Evolutionary conservation across 2,329 filamentous ascomycete genomes (phyloP), one percentile per base, ranked within the genome.

Genomic region (Magnaporthales sp.): DNA sequence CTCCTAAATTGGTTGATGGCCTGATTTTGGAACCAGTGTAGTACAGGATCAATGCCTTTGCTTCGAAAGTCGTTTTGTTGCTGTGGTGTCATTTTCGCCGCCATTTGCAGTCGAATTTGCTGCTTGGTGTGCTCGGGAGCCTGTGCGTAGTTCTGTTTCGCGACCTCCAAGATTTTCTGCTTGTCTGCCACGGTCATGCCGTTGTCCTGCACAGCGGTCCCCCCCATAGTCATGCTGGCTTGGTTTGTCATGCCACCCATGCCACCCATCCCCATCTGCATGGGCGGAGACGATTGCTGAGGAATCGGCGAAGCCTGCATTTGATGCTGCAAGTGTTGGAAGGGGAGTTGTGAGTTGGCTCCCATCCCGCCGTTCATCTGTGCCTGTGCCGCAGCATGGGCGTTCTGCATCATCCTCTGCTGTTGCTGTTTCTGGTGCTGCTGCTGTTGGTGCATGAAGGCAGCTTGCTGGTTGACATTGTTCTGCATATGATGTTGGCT

Each of bases 241-340:
- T 60, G 56, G 68, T 72, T 76, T 68, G 75, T 81, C 51, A 54
- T 51, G 29, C 29, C 54, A n/a, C 64, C 64, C 51, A 60, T 65
- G 46, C 26, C 29, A 13, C 73, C 75, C 75, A 83, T 79, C 22
- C 75, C 77, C 73, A 83, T 79, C 27, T 72, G 75, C 68, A 79
- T 72, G 30, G 70, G 73, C 31, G 73, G 77, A 64, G 75, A 75
- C 60, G 75, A 76, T 24, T 70, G 71, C 68, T 84, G 84, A 10
- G 81, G 78, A 27, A 86, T 80, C 51, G 80, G 81, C 0, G 82
- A 80, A 4, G 80, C 76, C 70, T 87, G 85, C 83, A 86, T 86
- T 66, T 80, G 83, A 66, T 86, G 84, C 67, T 86, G 85, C 46
- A 87, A 78, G 63, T 84, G 81, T 68, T 85, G 85, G 67, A 88